A percentile compares a stretch with the other conserved stretches of the same genome.
Conservation (phyloP, 2,329 filamentous ascomycete species). For the Sporothrix schenckii region DNA sequence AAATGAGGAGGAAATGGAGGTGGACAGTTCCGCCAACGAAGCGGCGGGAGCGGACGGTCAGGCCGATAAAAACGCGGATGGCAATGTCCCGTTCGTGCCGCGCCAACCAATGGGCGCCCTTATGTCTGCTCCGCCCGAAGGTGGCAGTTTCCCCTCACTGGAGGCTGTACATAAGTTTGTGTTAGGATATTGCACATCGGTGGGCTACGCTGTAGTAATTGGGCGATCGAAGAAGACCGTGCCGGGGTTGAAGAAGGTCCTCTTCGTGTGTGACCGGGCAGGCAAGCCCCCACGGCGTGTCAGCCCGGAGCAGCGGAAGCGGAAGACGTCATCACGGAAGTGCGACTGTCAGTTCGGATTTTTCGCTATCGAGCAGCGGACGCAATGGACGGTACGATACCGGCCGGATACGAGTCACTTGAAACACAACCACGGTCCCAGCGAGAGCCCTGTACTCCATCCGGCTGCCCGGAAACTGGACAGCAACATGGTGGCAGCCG, state of each 20-base stretch:
- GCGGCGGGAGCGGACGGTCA: conserved; percentile 39
- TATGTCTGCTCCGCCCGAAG: conserved; percentile 67
- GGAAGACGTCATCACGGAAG: conserved; percentile 68
- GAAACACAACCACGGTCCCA: conserved; percentile 66
- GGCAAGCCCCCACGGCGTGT: conserved; percentile 64
- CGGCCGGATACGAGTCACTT: conserved; percentile 62
- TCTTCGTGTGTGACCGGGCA: conserved; percentile 68
- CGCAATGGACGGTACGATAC: conserved; percentile 68
- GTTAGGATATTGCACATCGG: conserved; percentile 66
- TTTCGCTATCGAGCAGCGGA: conserved; percentile 68
- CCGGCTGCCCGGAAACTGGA: conserved; percentile 67
- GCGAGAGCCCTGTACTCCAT: conserved; percentile 67
- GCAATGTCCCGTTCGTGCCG: conserved; percentile 52
- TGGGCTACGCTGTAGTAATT: conserved; percentile 70
- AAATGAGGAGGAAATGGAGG: conserved; percentile 56
- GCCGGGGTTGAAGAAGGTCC: conserved; percentile 66
- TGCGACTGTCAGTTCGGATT: conserved; percentile 72
- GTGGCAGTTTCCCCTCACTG: conserved; percentile 65
- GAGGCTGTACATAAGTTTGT: conserved; percentile 68
- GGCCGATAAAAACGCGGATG: conserved; percentile 43
- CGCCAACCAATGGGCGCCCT: conserved; percentile 59
- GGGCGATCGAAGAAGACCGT: conserved; percentile 70
- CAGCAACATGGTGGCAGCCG: conserved; percentile 68
- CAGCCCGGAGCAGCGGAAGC: conserved; percentile 65
- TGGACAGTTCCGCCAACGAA: conserved; percentile 46